A percentile compares a stretch with the other conserved stretches of the same genome.
These are phyloP conservation scores for Hemileccinum impolitum DNA, from an alignment of 768 basidiomycete species.

Conservation along the genomic window DNA sequence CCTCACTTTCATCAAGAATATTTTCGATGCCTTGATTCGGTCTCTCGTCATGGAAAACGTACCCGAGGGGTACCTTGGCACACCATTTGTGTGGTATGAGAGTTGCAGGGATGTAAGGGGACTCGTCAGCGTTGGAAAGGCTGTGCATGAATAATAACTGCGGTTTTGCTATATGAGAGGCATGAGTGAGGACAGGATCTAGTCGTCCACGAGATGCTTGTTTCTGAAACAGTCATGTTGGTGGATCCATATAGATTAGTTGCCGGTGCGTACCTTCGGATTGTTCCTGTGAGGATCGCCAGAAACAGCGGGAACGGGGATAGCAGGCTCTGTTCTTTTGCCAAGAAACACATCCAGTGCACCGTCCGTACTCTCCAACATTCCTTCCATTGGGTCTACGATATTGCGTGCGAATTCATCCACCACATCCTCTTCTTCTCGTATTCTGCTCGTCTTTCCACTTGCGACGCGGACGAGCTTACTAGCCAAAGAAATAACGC, in stretches of 20 bases:
- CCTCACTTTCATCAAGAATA: slow-evolving; percentile 14
- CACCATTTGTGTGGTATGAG: slow-evolving; percentile 73
- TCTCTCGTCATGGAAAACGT: slow-evolving; percentile 39
- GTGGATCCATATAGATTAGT: not conserved
- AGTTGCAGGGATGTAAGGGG: slow-evolving; percentile 60
- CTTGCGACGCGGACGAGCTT: slow-evolving; percentile 53
- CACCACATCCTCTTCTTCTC: slow-evolving; percentile 74
- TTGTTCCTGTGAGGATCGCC: slow-evolving; percentile 16
- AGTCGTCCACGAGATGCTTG: slow-evolving; percentile 40
- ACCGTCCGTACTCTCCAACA: slow-evolving; percentile 84
- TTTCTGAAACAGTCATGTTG: slow-evolving; percentile 29
- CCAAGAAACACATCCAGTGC: slow-evolving; percentile 79
- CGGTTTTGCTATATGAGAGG: slow-evolving; percentile 74
- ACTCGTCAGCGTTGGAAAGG: slow-evolving; percentile 51
- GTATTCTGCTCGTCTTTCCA: slow-evolving; percentile 38
- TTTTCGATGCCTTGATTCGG: slow-evolving; percentile 19
- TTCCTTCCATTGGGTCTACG: slow-evolving; percentile 79
- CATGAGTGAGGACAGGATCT: slow-evolving; percentile 68
- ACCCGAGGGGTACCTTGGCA: slow-evolving; percentile 78
- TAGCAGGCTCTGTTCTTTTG: slow-evolving; percentile 61
- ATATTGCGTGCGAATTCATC: slow-evolving; percentile 78
- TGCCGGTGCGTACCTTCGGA: slow-evolving; percentile 29
- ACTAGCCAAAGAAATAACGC: slow-evolving; percentile 66
- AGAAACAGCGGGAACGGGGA: slow-evolving; percentile 49
- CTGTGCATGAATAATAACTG: slow-evolving; percentile 68